phyloP scores from a whole-genome alignment of 306 rosid genomes.

The Sechiopsis laciniata region DNA sequence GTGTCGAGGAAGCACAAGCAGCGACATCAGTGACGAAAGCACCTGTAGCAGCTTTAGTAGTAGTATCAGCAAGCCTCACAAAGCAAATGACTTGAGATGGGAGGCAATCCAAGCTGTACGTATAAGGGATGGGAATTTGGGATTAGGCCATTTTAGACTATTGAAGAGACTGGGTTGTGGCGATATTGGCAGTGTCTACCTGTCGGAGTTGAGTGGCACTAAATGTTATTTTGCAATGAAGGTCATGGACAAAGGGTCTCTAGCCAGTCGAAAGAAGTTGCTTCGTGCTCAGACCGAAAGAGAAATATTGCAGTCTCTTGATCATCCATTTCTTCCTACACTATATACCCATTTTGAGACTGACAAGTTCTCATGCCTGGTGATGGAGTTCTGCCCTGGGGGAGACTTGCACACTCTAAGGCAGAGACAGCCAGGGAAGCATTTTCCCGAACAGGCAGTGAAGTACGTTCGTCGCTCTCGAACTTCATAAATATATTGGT shows the following conservation, averaged over 20 bases:
- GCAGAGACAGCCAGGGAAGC: conserved; percentile 97
- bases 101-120: conserved; percentile 92
- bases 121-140: conserved; percentile 67
- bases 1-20: conserved; percentile 89
- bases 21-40: conserved; percentile 93
- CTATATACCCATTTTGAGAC: conserved; percentile 92
- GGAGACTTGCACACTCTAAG: conserved; percentile 94
- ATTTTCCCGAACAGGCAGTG: conserved; percentile 96
- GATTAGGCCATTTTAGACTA: conserved; percentile 82
- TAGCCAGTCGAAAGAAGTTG: conserved; percentile 87
- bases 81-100: conserved; percentile 95
- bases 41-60: conserved; percentile 91
- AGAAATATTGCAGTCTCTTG: conserved; percentile 86
- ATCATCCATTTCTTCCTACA: conserved; percentile 95
- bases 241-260: conserved; percentile 97
- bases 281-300: conserved; percentile 98
- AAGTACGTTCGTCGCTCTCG: conserved; percentile 53
- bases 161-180: conserved; percentile 95
- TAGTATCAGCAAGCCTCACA: conserved; percentile 86
- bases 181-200: conserved; percentile 93
- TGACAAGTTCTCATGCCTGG: conserved; percentile 93
- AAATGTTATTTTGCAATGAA: conserved; percentile 95
- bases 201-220: conserved; percentile 91
- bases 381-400: conserved; percentile 98
- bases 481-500: background rate